Base-by-base conservation (phyloP, 75 land plant genomes). In the Azolla pinnata region DNA sequence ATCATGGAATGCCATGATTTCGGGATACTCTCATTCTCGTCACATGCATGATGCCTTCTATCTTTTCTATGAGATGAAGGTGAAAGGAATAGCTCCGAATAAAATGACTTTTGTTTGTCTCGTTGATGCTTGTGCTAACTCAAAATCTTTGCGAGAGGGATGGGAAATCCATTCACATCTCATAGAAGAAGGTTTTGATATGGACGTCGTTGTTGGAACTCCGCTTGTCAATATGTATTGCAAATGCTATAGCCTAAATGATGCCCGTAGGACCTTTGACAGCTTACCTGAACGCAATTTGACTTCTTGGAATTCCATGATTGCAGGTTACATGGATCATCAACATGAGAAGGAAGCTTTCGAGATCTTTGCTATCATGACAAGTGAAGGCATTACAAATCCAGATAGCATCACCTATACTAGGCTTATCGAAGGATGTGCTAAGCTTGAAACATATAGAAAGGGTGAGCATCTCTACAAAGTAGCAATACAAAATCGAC, bases 281-380 rank as follows among this genome's bases (percentile, higher is more conserved):
- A 76, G 49, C 68, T 75, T 86, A 78, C 77, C 75, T 0, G 64
- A 60, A 20, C 67, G 61, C 5, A 83, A 83, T 71, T 76, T 89
- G 19, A 83, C 86, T 26, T 72, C 87, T 21, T 89, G 96, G 96
- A 77, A 69, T 49, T 75, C 84, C 12, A 59, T 89, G 76, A 86
- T 89, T 27, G 76, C 56, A 54, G 86, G 96, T 56, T 85, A 85
- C 33, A 57, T 72, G 1, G 73, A 77, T 26, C 21, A 33, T 64
- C 78, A 76, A 7, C 57, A 59, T 2, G 52, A 40, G 29, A 73
- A 68, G 29, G 78, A 76, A 33, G 93, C 90, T 27, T 9, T 85
- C 56, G 49, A 40, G 40, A 35, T 86, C 34, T 88, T 81, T 63
- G 57, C 63, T 29, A n/a, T 30, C 12, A 79, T 85, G 8, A 51